These are phyloP conservation scores for Chrysosphaeria jannelii DNA, from an alignment of 2,329 filamentous ascomycete genomes.

Conservation along the genomic window DNA sequence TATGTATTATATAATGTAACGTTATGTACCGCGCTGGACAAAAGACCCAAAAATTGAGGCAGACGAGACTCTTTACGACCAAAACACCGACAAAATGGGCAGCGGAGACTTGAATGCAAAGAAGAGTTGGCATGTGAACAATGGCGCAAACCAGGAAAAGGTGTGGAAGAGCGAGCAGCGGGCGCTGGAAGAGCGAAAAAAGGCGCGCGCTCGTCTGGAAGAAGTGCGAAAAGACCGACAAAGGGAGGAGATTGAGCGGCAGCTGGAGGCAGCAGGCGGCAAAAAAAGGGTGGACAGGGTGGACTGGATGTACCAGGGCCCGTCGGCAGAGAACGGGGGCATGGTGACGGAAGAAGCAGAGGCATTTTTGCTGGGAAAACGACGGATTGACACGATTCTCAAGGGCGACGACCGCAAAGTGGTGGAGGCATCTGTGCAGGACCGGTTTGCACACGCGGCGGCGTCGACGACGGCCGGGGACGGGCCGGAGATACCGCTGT, in stretches of 20 bases:
- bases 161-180: constrained; percentile 84
- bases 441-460: constrained; percentile 21
- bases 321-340: constrained; percentile 43
- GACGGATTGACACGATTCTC: constrained; percentile 58
- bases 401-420: constrained; percentile 56
- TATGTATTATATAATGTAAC: too few species aligned
- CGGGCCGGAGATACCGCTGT: constrained; percentile 15
- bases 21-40: too few species aligned
- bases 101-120: constrained; percentile 79
- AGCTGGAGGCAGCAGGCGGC: constrained; percentile 72
- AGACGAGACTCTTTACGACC: not conserved
- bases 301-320: constrained; percentile 95
- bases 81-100: constrained; percentile 26
- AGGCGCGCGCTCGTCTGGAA: constrained; percentile 67
- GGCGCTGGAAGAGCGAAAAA: constrained; percentile 81
- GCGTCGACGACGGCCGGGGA: not conserved
- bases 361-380: constrained; percentile 73
- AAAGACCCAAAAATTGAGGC: too few species aligned
- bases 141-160: constrained; percentile 68
- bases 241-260: constrained; percentile 66
- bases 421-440: constrained; percentile 39
- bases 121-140: constrained; percentile 76
- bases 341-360: constrained; percentile 62
- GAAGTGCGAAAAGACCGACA: constrained; percentile 83
- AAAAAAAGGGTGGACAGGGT: constrained; percentile 55